Percentiles rank a stretch among this genome's conserved stretches.
phyloP scores from a whole-genome alignment of 1,139 yeast species.

The Pichia sp. region DNA sequence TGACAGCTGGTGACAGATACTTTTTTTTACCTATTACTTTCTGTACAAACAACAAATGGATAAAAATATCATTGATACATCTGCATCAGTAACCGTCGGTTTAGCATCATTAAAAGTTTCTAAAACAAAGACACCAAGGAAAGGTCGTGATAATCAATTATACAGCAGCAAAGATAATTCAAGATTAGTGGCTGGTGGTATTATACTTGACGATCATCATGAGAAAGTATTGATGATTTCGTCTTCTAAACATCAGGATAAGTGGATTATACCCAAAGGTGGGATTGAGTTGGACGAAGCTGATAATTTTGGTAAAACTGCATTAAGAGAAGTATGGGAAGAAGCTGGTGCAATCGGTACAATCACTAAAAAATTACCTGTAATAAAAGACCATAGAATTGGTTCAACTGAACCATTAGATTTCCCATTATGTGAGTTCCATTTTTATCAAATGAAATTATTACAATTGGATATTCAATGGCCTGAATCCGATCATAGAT shows the following conservation, averaged over 20 bases:
- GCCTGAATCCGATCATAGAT: conserved; percentile 66
- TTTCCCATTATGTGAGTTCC: conserved; percentile 72
- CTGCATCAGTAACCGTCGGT: neutral
- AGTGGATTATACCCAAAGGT: conserved; percentile 93
- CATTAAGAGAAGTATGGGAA: conserved; percentile 93
- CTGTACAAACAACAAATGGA: neutral
- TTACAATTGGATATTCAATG: conserved; percentile 51
- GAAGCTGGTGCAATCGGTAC: conserved; percentile 86
- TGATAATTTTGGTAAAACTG: conserved; percentile 42
- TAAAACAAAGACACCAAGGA: conserved; percentile 8
- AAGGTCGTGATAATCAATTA: conserved; percentile 11
- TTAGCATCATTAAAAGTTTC: neutral
- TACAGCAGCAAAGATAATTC: conserved; percentile 34
- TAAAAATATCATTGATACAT: neutral
- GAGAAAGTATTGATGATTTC: conserved; percentile 70
- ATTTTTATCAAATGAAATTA: conserved; percentile 71
- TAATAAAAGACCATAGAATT: conserved; percentile 56
- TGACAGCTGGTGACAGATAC: too few species aligned
- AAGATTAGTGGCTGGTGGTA: conserved; percentile 85
- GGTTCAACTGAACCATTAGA: conserved; percentile 25
- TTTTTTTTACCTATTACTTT: neutral
- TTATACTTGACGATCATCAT: conserved; percentile 54
- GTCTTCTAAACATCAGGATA: conserved; percentile 57
- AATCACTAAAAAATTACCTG: conserved; percentile 50
- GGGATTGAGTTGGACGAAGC: conserved; percentile 88